These are phyloP conservation scores for Suhomyces emberorum DNA, from an alignment of 805 yeast species.

Conservation along the genomic window DNA sequence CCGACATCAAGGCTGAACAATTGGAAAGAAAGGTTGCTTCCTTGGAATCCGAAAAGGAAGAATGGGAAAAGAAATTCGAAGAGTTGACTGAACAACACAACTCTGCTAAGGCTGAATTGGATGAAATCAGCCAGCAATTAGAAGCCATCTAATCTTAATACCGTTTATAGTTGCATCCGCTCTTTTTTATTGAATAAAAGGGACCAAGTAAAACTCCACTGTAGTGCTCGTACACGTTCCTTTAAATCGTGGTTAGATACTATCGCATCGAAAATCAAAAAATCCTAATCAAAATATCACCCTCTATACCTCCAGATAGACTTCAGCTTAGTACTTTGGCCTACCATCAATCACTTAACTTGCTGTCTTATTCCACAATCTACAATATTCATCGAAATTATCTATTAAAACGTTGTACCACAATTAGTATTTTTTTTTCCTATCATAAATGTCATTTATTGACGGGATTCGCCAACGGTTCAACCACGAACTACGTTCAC, in stretches of 20 bases:
- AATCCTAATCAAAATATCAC: no score
- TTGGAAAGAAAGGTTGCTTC: constrained; percentile 91
- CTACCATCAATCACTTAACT: no score
- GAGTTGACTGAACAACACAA: constrained; percentile 78
- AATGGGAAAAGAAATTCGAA: constrained; percentile 86
- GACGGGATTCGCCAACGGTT: constrained; percentile 26
- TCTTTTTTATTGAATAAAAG: constrained; percentile 2
- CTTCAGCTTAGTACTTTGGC: no score
- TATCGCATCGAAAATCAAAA: no score
- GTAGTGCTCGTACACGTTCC: no score
- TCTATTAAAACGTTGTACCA: no score
- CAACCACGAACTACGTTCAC: constrained; percentile 24
- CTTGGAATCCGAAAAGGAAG: constrained; percentile 87
- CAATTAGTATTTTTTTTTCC: no score
- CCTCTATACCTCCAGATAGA: no score
- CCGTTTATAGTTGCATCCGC: constrained; percentile 2
- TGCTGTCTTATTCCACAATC: no score
- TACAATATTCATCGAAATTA: no score
- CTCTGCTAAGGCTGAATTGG: constrained; percentile 88
- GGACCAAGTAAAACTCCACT: no score
- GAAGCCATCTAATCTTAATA: constrained; percentile 54
- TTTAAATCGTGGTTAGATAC: no score
- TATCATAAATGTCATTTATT: constrained; percentile 25
- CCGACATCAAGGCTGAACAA: constrained; percentile 95
- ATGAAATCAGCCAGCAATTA: constrained; percentile 93